These are phyloP conservation scores for Bipolaris bicolor DNA, from an alignment of 2,329 filamentous ascomycete species.

Conservation along the genomic window DNA sequence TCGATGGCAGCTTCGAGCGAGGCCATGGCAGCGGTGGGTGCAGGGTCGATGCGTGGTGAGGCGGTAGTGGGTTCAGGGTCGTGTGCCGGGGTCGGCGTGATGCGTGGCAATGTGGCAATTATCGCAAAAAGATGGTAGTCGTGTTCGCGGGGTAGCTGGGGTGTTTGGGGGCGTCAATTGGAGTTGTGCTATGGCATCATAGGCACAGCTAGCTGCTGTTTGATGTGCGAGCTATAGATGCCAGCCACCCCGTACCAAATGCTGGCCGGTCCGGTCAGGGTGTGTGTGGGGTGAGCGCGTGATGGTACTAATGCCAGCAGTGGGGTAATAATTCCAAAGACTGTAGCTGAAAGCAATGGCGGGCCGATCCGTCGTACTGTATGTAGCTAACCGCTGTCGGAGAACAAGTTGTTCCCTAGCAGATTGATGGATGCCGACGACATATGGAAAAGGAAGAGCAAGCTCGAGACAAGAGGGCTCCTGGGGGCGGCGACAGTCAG, in stretches of 20 bases:
- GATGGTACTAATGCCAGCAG: constrained; percentile 29
- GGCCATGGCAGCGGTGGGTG: constrained; percentile 55
- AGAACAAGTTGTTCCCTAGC: constrained; percentile 46
- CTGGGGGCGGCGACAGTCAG: constrained; percentile 35
- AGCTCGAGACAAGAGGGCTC: constrained; percentile 22
- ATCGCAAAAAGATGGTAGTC: constrained; percentile 10
- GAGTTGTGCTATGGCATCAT: constrained; percentile 30
- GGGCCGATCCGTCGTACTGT: constrained; percentile 29
- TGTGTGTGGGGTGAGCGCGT: constrained; percentile 25
- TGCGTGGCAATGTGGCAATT: background rate
- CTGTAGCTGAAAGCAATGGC: constrained; percentile 31
- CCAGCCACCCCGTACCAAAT: constrained; percentile 15
- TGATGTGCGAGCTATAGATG: constrained; percentile 15
- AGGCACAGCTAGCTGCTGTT: constrained; percentile 14
- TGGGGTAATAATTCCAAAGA: constrained; percentile 34
- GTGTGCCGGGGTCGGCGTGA: constrained; percentile 17
- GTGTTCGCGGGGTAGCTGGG: constrained; percentile 28
- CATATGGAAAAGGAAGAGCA: constrained; percentile 40
- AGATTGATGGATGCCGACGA: constrained; percentile 42
- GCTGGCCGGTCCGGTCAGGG: constrained; percentile 7
- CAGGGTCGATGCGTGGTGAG: constrained; percentile 1
- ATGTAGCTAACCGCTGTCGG: constrained; percentile 45
- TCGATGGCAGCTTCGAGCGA: constrained; percentile 79
- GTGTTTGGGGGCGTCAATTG: constrained; percentile 23
- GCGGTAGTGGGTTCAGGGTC: constrained; percentile 5